Percentiles rank a stretch among this genome's conserved stretches.
These are phyloP conservation scores for Ophidiomyces ophidiicola DNA, from an alignment of 2,329 filamentous ascomycete species.

Conservation along the genomic window DNA sequence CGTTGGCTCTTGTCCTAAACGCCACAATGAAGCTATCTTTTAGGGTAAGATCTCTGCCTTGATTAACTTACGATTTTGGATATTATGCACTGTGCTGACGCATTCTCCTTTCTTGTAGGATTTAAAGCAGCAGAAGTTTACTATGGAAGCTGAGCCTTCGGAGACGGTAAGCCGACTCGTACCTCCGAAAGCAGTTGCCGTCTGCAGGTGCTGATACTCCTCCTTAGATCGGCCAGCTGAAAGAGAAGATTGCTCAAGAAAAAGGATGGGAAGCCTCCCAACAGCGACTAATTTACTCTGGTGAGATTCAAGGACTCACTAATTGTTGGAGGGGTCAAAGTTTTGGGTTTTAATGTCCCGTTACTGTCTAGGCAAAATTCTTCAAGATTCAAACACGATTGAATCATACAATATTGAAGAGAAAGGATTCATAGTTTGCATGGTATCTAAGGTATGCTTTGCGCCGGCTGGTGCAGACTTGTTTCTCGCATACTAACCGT, in stretches of 20 bases:
- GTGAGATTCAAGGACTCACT: constrained; percentile 39
- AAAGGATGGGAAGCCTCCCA: constrained; percentile 87
- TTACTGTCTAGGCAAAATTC: constrained; percentile 68
- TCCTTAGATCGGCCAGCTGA: constrained; percentile 68
- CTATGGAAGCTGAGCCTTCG: constrained; percentile 83
- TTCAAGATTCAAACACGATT: constrained; percentile 94
- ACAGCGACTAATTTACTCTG: constrained; percentile 97
- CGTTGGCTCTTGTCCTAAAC: constrained; percentile 5
- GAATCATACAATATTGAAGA: constrained; percentile 97
- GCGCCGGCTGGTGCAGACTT: neutral
- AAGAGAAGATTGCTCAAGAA: constrained; percentile 80
- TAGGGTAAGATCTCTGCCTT: constrained; percentile 13
- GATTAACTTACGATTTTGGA: neutral
- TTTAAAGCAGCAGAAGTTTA: constrained; percentile 97
- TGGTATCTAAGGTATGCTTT: constrained; percentile 77
- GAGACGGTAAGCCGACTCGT: constrained; percentile 61
- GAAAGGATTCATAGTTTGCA: constrained; percentile 98
- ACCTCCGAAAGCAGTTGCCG: neutral
- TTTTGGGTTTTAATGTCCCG: neutral
- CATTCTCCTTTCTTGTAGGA: constrained; percentile 46
- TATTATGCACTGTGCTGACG: neutral
- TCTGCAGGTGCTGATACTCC: constrained; percentile 10
- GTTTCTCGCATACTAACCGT: constrained; percentile 3
- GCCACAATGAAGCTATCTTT: constrained; percentile 17
- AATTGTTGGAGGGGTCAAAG: neutral